Base-by-base conservation (phyloP, 2,329 filamentous ascomycete species). In the Bipolaris oryzae region DNA sequence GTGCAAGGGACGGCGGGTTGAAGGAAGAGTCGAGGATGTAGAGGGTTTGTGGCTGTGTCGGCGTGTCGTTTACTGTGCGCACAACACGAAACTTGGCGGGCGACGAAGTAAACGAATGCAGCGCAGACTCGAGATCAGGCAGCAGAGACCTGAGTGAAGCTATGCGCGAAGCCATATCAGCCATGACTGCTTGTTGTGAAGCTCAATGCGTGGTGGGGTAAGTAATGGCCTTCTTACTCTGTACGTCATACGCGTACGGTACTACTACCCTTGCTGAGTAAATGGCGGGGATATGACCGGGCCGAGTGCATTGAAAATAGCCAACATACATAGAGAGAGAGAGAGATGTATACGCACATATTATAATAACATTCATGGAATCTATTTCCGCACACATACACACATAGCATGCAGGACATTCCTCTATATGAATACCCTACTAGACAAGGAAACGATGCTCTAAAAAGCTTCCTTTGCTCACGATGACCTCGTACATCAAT, bases 1-100 rank as follows among this genome's bases (percentile, higher is more conserved):
- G 86, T 9, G 86, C 86, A 50, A 79, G 76, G 3, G 84, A 86
- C 1, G 86, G 86, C 10, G 86, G 86, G 60, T 89, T 89, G 80
- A 87, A 88, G 21, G 85, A 87, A 0, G 85, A 87, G 69, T 88
- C 86, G 43, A 88, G 79, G 53, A 89, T 85, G 73, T 86, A 86
- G 50, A 89, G 80, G 1, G 79, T 82, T 59, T 67, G 72, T 9
- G 74, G 73, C 43, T 70, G 66, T 10, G 61, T 66, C 2, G 60
- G 47, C 16, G 67, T 67, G 53, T 70, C 67, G 61, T 76, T 75
- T 23, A 76, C 59, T 3, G 71, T 76, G 7, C 65, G 69, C 5
- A 76, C 72, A 18, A 77, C 63, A 48, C 69, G 71, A 49, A 76
- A 76, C 46, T 69, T 74, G 25, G 73, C 64, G 1, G 70, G 47